phyloP scores from a whole-genome alignment of 1,284 basidiomycete species.

The Papiliotrema flavescens region DNA sequence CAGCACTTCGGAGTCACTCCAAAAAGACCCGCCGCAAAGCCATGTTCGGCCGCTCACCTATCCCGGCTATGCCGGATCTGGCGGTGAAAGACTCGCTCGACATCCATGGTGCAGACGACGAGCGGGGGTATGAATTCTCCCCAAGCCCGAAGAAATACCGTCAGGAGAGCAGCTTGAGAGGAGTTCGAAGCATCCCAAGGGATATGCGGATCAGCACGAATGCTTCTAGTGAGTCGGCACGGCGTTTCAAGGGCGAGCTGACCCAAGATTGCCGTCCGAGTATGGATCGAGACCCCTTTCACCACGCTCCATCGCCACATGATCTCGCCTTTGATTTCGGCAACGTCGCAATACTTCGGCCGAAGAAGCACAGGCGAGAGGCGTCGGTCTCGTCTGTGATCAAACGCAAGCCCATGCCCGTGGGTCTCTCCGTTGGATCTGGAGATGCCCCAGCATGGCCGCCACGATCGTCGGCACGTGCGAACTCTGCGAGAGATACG shows the following conservation, averaged over 20 bases:
- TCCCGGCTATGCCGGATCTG: background rate
- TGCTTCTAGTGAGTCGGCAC: constrained; percentile 1
- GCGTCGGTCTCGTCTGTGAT: background rate
- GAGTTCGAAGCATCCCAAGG: constrained; percentile 6
- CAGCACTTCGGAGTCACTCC: constrained; percentile 23
- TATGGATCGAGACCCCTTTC: background rate
- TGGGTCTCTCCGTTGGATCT: too few relatives aligned
- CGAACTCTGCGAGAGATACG: background rate
- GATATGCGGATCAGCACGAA: constrained; percentile 3
- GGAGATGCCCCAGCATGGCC: background rate
- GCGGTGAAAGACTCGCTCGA: background rate
- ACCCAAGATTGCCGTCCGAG: constrained; percentile 1
- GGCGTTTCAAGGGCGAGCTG: background rate
- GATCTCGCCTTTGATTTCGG: background rate
- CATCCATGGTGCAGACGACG: background rate
- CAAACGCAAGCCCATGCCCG: background rate
- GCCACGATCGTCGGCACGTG: background rate
- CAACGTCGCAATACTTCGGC: background rate
- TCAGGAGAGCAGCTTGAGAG: constrained; percentile 9
- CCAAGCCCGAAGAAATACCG: constrained; percentile 6
- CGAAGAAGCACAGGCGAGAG: background rate
- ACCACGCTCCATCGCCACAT: background rate
- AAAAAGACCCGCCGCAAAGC: constrained; percentile 8
- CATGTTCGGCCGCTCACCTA: background rate
- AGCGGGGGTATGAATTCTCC: background rate